Evolutionary conservation across 192 early-diverging fungal species (phyloP).

Genomic region (Backusella circina): DNA sequence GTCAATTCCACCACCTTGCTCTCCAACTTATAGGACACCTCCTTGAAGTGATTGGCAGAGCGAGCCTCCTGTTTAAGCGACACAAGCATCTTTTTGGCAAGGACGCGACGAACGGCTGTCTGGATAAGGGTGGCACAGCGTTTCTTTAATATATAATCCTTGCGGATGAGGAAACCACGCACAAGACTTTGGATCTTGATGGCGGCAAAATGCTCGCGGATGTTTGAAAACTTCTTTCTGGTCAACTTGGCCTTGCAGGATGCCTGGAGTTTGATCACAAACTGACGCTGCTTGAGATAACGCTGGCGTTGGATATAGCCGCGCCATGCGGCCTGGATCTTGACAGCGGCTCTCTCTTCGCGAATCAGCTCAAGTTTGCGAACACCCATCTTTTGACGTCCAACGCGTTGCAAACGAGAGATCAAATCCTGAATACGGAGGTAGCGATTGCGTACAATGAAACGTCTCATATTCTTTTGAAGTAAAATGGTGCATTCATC

Average conservation of each 20-base stretch:
- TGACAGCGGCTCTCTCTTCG: slow-evolving; percentile 63
- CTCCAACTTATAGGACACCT: slow-evolving; percentile 91
- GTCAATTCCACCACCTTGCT: slow-evolving; percentile 97
- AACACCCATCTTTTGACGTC: slow-evolving; percentile 58
- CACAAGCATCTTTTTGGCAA: slow-evolving; percentile 66
- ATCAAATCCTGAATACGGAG: slow-evolving; percentile 49
- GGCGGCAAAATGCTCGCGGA: slow-evolving; percentile 66
- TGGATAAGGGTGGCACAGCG: slow-evolving; percentile 73
- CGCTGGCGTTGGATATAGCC: slow-evolving; percentile 55
- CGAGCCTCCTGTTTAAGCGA: slow-evolving; percentile 77
- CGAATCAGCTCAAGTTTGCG: slow-evolving; percentile 51
- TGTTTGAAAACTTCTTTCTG: slow-evolving; percentile 48
- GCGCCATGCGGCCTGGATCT: slow-evolving; percentile 75
- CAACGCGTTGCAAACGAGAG: slow-evolving; percentile 62
- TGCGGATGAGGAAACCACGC: slow-evolving; percentile 64
- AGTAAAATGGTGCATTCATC: slow-evolving; percentile 83
- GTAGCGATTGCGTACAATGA: slow-evolving; percentile 61
- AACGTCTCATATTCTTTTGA: slow-evolving; percentile 83
- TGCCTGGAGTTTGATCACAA: slow-evolving; percentile 64
- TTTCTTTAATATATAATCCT: slow-evolving; percentile 48
- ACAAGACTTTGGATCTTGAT: slow-evolving; percentile 72
- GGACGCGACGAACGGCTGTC: slow-evolving; percentile 70
- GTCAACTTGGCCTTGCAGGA: slow-evolving; percentile 64
- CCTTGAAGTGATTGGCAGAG: slow-evolving; percentile 89
- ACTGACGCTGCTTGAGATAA: slow-evolving; percentile 39